Conservation (phyloP, 805 yeast genomes). For the Monosporozyma unispora region DNA sequence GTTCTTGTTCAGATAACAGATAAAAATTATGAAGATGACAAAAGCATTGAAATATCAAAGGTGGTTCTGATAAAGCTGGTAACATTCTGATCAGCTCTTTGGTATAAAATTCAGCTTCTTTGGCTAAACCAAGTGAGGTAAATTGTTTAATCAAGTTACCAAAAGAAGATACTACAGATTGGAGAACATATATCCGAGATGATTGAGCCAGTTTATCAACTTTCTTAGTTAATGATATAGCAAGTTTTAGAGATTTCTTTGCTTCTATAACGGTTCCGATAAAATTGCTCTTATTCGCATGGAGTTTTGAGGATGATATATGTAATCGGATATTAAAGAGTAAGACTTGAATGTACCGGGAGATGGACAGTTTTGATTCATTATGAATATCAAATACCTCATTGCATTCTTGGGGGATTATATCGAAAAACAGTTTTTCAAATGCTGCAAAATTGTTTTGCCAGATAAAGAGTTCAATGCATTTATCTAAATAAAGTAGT, state of each 20-base stretch:
- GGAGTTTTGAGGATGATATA: slow-evolving; percentile 16
- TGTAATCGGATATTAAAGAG: slow-evolving; percentile 22
- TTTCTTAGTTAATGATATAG: slow-evolving; percentile 45
- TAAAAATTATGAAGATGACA: slow-evolving; percentile 17
- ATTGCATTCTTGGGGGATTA: slow-evolving; percentile 10
- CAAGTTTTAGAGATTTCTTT: slow-evolving; percentile 42
- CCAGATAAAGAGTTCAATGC: slow-evolving; percentile 7
- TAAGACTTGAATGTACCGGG: slow-evolving; percentile 20
- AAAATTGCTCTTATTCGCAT: slow-evolving; percentile 11
- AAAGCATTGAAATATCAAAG: slow-evolving; percentile 16
- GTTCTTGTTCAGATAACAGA: slow-evolving; percentile 13
- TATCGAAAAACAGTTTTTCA: slow-evolving; percentile 11
- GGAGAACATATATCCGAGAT: slow-evolving; percentile 33
- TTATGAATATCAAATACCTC: slow-evolving; percentile 24
- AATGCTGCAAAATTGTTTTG: slow-evolving; percentile 12
- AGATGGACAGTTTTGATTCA: slow-evolving; percentile 11
- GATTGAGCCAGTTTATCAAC: slow-evolving; percentile 18
- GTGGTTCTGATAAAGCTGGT: slow-evolving; percentile 23
- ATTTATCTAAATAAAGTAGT: slow-evolving; percentile 6
- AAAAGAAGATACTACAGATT: slow-evolving; percentile 33
- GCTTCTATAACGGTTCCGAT: slow-evolving; percentile 29
- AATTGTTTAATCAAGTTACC: slow-evolving; percentile 33
- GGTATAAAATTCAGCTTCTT: slow-evolving; percentile 48
- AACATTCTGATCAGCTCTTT: slow-evolving; percentile 40
- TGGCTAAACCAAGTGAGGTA: slow-evolving; percentile 44